phyloP scores from a whole-genome alignment of 257 asterid species.

The Parsonsia alboflavescens region DNA sequence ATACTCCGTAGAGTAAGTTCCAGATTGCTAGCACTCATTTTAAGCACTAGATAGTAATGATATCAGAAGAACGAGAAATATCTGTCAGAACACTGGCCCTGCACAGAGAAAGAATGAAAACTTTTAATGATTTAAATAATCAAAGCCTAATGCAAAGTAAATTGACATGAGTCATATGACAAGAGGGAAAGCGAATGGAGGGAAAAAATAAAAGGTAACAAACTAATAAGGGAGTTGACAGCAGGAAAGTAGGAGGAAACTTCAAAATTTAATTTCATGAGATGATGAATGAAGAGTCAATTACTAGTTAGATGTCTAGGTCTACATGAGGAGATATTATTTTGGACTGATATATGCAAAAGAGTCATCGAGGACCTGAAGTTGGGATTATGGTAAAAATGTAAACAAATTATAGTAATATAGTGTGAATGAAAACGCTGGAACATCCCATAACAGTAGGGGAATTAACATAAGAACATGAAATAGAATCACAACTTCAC shows the following conservation, averaged over 20 bases:
- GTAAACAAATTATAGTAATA: too few relatives aligned
- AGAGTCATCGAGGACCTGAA: neutral
- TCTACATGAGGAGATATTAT: neutral
- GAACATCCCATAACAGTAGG: neutral
- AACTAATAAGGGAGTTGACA: neutral
- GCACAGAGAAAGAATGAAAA: conserved; percentile 10
- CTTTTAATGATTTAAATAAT: neutral
- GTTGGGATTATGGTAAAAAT: neutral
- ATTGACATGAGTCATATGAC: neutral
- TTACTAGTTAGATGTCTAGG: neutral
- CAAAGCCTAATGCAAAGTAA: neutral
- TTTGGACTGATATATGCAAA: neutral
- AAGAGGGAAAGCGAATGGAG: neutral
- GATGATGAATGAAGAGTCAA: neutral
- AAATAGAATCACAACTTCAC: too few relatives aligned
- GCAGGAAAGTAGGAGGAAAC: neutral
- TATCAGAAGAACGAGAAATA: conserved; percentile 1
- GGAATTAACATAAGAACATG: neutral
- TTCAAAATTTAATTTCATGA: neutral
- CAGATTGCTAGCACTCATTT: conserved; percentile 48
- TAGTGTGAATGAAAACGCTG: neutral
- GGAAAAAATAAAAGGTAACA: neutral
- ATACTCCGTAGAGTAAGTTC: conserved; percentile 48
- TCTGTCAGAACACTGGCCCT: conserved; percentile 10
- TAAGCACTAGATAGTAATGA: conserved; percentile 12